These are phyloP conservation scores for Aspergillus flavus DNA, from an alignment of 2,329 filamentous ascomycete species.

Conservation along the genomic window DNA sequence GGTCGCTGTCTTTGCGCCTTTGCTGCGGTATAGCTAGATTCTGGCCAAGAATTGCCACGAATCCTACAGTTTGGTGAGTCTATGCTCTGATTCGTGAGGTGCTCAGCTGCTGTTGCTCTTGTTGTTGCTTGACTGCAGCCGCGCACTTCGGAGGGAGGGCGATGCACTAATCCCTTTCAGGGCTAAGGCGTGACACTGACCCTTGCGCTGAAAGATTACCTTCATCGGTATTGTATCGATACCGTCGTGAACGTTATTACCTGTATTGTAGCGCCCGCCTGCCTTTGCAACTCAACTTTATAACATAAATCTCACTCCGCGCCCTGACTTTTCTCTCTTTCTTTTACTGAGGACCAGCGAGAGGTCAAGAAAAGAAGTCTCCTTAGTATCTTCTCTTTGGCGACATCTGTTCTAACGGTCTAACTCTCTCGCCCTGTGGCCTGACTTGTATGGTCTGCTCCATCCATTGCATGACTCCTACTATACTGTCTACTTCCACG, in stretches of 20 bases:
- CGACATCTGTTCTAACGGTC: not conserved
- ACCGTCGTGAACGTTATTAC: not conserved
- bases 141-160: slow-evolving; percentile 17
- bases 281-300: not conserved
- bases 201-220: slow-evolving; percentile 10
- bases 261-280: slow-evolving; percentile 9
- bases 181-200: slow-evolving; percentile 18
- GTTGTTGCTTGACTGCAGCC: slow-evolving; percentile 14
- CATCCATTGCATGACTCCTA: slow-evolving; percentile 3
- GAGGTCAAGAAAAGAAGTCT: not conserved
- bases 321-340: not conserved
- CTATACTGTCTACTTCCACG: slow-evolving; percentile 13
- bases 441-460: not conserved
- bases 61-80: slow-evolving; percentile 6
- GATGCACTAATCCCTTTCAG: slow-evolving; percentile 9
- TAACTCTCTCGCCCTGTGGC: not conserved
- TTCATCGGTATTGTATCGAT: slow-evolving; percentile 9
- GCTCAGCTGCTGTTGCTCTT: not conserved
- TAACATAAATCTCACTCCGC: slow-evolving; percentile 9
- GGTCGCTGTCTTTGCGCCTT: not conserved
- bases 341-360: not conserved
- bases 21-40: not conserved
- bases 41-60: slow-evolving; percentile 2
- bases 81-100: slow-evolving; percentile 12
- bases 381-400: not conserved